Conservation (phyloP, 495 filamentous ascomycete genomes). For the Astrothelium subdiscretum region DNA sequence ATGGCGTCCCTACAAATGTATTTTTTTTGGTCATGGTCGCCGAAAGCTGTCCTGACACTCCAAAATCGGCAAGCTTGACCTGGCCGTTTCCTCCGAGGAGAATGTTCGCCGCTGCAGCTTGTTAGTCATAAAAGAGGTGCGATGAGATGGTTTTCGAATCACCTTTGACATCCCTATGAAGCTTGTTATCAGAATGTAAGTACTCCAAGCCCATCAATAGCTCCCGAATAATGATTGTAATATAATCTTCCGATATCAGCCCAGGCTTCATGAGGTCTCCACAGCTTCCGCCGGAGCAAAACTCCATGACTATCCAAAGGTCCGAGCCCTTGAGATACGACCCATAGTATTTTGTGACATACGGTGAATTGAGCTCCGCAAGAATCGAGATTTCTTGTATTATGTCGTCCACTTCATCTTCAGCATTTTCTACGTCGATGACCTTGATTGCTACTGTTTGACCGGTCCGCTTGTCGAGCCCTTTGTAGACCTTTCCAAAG, state of each 20-base stretch:
- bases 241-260: slow-evolving; percentile 76
- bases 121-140: background rate
- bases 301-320: slow-evolving; percentile 99
- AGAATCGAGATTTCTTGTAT: slow-evolving; percentile 95
- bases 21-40: slow-evolving; percentile 99
- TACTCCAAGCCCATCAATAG: slow-evolving; percentile 86
- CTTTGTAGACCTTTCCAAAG: slow-evolving; percentile 96
- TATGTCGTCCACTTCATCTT: slow-evolving; percentile 96
- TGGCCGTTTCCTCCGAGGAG: slow-evolving; percentile 78
- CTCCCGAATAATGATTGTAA: slow-evolving; percentile 89
- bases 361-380: slow-evolving; percentile 84
- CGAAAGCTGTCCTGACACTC: slow-evolving; percentile 91
- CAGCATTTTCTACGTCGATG: slow-evolving; percentile 96
- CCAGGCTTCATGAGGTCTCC: slow-evolving; percentile 92
- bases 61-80: slow-evolving; percentile 96
- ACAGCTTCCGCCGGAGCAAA: slow-evolving; percentile 84
- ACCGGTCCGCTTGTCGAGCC: slow-evolving; percentile 70
- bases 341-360: slow-evolving; percentile 91
- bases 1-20: slow-evolving; percentile 95
- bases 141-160: background rate
- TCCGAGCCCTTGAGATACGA: slow-evolving; percentile 91
- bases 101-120: slow-evolving; percentile 56
- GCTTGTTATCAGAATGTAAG: slow-evolving; percentile 87
- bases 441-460: slow-evolving; percentile 89
- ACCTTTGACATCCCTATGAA: slow-evolving; percentile 91